Conservation (phyloP, 257 asterid genomes). For the Ocimum tenuiflorum region DNA sequence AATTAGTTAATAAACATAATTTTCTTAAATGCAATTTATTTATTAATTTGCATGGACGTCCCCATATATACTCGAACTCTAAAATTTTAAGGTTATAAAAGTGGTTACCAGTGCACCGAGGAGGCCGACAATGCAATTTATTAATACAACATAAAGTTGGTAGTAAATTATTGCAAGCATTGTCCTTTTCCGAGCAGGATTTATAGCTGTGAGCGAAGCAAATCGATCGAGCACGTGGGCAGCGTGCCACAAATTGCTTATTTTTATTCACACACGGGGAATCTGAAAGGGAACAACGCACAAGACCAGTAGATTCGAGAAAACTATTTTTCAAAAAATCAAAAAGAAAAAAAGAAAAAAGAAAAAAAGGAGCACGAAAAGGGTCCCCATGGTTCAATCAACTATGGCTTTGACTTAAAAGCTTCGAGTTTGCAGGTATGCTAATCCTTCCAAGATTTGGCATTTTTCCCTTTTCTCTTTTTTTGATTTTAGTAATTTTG, state of each 20-base stretch:
- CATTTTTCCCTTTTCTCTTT: neutral
- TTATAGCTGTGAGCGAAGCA: neutral
- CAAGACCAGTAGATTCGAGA: conserved; percentile 20
- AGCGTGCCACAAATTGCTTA: neutral
- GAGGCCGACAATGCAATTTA: no score
- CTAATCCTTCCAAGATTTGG: conserved; percentile 15
- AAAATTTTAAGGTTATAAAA: no score
- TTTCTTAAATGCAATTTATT: no score
- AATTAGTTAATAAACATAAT: no score
- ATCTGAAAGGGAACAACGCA: conserved; percentile 28
- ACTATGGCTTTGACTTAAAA: conserved; percentile 24
- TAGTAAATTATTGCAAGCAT: neutral
- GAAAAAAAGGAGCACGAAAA: neutral
- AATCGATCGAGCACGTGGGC: conserved; percentile 6
- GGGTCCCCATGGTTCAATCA: conserved; percentile 13
- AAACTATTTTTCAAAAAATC: neutral
- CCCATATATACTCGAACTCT: no score
- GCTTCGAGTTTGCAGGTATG: conserved; percentile 14
- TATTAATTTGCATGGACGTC: no score
- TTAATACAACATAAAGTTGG: neutral
- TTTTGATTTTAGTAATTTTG: neutral
- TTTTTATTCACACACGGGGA: neutral
- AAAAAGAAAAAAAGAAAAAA: neutral
- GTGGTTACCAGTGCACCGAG: no score
- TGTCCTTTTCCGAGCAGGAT: neutral